These are phyloP conservation scores for Rhizoclosmatium globosum DNA, from an alignment of 192 early-diverging fungal genomes.

Conservation along the genomic window DNA sequence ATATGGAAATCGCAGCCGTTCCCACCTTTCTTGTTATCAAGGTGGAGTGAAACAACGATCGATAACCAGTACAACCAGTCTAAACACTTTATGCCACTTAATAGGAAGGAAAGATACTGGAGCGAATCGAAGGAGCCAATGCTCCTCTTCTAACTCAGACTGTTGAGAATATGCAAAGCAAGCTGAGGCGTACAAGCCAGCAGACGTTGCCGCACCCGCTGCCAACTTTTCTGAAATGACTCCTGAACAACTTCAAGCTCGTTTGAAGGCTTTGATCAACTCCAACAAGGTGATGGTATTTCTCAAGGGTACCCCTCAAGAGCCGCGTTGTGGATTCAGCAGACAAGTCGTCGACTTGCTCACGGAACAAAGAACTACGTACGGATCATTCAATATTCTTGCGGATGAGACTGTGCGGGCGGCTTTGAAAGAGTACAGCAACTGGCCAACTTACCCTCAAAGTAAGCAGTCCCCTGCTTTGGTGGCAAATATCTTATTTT, in stretches of 20 bases:
- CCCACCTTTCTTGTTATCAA: conserved; percentile 89
- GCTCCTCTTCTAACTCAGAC: conserved; percentile 77
- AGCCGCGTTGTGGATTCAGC: conserved; percentile 95
- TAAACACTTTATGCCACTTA: conserved; percentile 5
- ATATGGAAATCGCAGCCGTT: conserved; percentile 89
- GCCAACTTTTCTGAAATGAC: conserved; percentile 44
- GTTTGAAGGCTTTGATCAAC: conserved; percentile 51
- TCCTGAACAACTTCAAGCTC: conserved; percentile 39
- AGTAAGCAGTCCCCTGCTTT: conserved; percentile 8
- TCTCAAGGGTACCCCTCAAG: conserved; percentile 92
- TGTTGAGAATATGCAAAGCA: conserved; percentile 69
- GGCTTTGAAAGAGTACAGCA: conserved; percentile 82
- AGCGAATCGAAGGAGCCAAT: conserved; percentile 90
- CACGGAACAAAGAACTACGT: conserved; percentile 75
- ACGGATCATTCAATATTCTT: conserved; percentile 92
- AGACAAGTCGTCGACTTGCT: conserved; percentile 82
- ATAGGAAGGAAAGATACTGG: conserved; percentile 71
- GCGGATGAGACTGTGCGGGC: conserved; percentile 87
- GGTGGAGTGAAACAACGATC: conserved; percentile 45
- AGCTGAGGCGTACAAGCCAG: conserved; percentile 11
- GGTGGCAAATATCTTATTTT: conserved; percentile 1
- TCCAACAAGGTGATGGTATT: conserved; percentile 87
- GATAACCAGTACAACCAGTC: not conserved
- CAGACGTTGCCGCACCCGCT: conserved; percentile 43
- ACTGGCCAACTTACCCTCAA: conserved; percentile 98